A percentile compares a stretch with the other conserved stretches of the same genome.
Evolutionary conservation across 2,329 filamentous ascomycete species (phyloP).

Genomic region (Akanthomyces dipterigenus): DNA sequence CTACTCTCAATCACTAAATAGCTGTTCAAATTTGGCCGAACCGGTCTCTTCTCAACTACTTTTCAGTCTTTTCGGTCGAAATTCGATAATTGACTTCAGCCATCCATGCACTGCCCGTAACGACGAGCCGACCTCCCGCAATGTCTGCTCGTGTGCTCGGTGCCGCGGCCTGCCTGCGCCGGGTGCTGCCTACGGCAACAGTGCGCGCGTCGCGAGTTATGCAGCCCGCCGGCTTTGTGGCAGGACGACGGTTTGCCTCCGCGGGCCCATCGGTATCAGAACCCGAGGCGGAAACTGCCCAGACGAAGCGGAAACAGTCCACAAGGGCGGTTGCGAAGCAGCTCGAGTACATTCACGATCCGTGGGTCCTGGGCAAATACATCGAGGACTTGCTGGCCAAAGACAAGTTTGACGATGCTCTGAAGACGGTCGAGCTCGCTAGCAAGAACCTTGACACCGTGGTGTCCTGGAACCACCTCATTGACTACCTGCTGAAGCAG

Average conservation of each 20-base stretch:
- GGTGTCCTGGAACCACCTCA: slow-evolving; percentile 84
- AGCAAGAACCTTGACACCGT: slow-evolving; percentile 57
- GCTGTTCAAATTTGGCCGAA: neutral
- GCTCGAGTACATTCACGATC: slow-evolving; percentile 59
- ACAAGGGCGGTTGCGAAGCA: slow-evolving; percentile 45
- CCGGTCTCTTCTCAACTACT: neutral
- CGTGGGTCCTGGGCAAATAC: slow-evolving; percentile 63
- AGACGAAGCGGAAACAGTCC: slow-evolving; percentile 22
- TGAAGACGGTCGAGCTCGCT: slow-evolving; percentile 61
- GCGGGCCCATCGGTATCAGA: slow-evolving; percentile 2
- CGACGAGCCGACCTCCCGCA: neutral
- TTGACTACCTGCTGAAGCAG: slow-evolving; percentile 61
- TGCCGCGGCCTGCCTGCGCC: slow-evolving; percentile 2
- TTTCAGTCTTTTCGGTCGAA: neutral
- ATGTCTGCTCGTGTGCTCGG: slow-evolving; percentile 7
- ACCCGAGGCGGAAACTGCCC: slow-evolving; percentile 15
- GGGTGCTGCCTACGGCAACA: neutral
- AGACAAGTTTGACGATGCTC: slow-evolving; percentile 58
- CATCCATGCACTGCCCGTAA: neutral
- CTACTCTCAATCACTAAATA: neutral
- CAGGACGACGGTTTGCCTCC: slow-evolving; percentile 15
- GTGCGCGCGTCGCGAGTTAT: neutral
- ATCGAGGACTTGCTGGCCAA: slow-evolving; percentile 54
- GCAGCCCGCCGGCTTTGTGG: neutral
- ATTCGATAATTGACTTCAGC: neutral